Conservation (phyloP, 805 yeast genomes). For the Kazachstania bromeliacearum region DNA sequence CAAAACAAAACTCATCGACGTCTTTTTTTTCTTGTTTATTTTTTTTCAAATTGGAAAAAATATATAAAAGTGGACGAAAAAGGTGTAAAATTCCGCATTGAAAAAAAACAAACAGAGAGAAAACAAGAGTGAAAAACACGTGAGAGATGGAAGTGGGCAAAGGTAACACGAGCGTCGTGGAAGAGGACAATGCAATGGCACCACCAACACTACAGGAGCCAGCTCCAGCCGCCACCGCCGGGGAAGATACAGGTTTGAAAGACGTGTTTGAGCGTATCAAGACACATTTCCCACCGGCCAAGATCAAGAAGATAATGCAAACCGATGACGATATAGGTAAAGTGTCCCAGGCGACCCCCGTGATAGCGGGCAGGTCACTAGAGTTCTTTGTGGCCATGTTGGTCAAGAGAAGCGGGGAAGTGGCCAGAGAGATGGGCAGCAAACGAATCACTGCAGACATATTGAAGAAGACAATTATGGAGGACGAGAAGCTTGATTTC, state of each 20-base stretch:
- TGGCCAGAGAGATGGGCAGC: constrained; percentile 65
- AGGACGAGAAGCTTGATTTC: constrained; percentile 88
- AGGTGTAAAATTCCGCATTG: too few relatives aligned
- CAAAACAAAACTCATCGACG: too few relatives aligned
- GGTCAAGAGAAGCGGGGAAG: constrained; percentile 72
- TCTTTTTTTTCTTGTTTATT: too few relatives aligned
- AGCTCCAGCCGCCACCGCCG: constrained; percentile 4
- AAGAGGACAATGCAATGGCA: not conserved
- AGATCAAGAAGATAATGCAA: constrained; percentile 94
- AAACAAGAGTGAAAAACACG: not conserved
- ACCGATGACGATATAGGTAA: constrained; percentile 97
- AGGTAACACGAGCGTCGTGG: constrained; percentile 1
- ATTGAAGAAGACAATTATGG: constrained; percentile 71
- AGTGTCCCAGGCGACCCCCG: constrained; percentile 97
- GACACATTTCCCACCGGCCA: constrained; percentile 84
- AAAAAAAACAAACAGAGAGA: too few relatives aligned
- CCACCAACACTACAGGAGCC: not conserved
- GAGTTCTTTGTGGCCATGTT: constrained; percentile 86
- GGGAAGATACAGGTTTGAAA: constrained; percentile 8
- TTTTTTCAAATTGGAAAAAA: too few relatives aligned
- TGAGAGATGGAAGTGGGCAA: constrained; percentile 3
- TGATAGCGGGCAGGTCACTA: constrained; percentile 91
- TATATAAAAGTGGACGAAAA: too few relatives aligned
- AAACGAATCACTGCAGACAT: constrained; percentile 78
- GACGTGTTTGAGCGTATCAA: constrained; percentile 39